Percentiles rank a stretch among this genome's conserved stretches.
phyloP scores from a whole-genome alignment of 106 monocot species.

The Dioscorea zingiberensis region DNA sequence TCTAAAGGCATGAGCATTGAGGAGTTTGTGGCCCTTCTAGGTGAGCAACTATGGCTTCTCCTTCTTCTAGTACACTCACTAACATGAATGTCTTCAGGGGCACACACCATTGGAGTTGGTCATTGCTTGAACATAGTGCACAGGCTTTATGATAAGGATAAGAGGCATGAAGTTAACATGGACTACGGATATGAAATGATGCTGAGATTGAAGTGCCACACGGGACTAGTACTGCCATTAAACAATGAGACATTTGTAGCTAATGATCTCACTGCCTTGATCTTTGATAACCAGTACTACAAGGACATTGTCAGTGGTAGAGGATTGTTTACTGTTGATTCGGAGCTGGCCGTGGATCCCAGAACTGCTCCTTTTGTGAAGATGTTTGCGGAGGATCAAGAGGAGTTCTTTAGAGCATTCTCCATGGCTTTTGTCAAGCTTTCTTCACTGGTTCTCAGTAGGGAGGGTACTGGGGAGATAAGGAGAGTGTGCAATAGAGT shows the following conservation, averaged over 20 bases:
- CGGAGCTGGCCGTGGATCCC: slow-evolving; percentile 4
- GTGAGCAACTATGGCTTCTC: background rate
- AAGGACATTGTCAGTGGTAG: slow-evolving; percentile 6
- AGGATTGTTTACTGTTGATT: slow-evolving; percentile 15
- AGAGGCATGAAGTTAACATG: background rate
- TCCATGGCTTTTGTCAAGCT: slow-evolving; percentile 25
- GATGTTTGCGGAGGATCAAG: slow-evolving; percentile 13
- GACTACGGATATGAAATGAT: slow-evolving; percentile 6
- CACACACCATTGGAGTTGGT: slow-evolving; percentile 18
- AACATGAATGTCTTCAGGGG: slow-evolving; percentile 1
- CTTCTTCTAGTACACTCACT: background rate
- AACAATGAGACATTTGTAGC: slow-evolving; percentile 9
- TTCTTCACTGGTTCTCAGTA: slow-evolving; percentile 3
- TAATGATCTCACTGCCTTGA: slow-evolving; percentile 9
- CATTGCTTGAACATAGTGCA: slow-evolving; percentile 20
- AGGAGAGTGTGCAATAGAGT: slow-evolving; percentile 6
- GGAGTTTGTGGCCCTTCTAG: slow-evolving; percentile 21
- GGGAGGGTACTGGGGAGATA: background rate
- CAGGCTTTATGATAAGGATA: slow-evolving; percentile 2
- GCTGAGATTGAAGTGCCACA: slow-evolving; percentile 15
- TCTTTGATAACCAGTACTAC: slow-evolving; percentile 28
- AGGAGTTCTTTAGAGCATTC: slow-evolving; percentile 16
- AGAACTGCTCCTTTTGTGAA: slow-evolving; percentile 10
- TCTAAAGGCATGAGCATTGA: slow-evolving; percentile 18
- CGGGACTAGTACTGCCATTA: background rate